phyloP scores from a whole-genome alignment of 2,329 filamentous ascomycete species.

The Aspergillaceae sp. region DNA sequence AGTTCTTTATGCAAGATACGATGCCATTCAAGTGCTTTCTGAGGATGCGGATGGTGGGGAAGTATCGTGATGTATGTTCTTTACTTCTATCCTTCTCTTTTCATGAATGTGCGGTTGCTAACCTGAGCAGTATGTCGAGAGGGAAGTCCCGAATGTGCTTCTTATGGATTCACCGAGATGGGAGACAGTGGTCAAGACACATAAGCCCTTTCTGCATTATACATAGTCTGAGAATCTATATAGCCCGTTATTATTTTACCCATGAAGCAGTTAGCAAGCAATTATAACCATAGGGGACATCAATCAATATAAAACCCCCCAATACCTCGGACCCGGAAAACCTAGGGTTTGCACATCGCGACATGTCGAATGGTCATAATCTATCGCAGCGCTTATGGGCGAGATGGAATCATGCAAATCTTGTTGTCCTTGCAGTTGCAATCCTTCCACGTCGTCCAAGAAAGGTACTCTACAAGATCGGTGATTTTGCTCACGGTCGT shows the following conservation, averaged over 20 bases:
- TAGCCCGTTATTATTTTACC: no score
- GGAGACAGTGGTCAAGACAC: not conserved
- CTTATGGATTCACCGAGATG: not conserved
- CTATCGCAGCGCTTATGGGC: slow-evolving; percentile 48
- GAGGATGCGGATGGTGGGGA: slow-evolving; percentile 11
- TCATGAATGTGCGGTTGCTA: not conserved
- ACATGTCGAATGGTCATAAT: slow-evolving; percentile 46
- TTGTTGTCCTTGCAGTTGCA: slow-evolving; percentile 49
- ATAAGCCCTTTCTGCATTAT: not conserved
- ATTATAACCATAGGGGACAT: not conserved
- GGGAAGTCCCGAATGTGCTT: not conserved
- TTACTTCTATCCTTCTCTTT: not conserved
- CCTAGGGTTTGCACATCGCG: slow-evolving; percentile 14
- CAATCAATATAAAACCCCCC: not conserved
- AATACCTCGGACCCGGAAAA: slow-evolving; percentile 5
- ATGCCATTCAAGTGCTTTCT: slow-evolving; percentile 15
- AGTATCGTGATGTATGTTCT: slow-evolving; percentile 12
- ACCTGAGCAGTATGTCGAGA: not conserved
- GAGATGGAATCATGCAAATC: slow-evolving; percentile 57
- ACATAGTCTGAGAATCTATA: not conserved
- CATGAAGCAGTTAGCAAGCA: not conserved
- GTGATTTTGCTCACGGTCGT: slow-evolving; percentile 25
- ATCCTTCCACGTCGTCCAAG: slow-evolving; percentile 54
- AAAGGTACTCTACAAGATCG: slow-evolving; percentile 42
- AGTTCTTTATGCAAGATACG: slow-evolving; percentile 10